Evolutionary conservation across 805 yeast genomes (phyloP).

Genomic region (Spathaspora girioi): DNA sequence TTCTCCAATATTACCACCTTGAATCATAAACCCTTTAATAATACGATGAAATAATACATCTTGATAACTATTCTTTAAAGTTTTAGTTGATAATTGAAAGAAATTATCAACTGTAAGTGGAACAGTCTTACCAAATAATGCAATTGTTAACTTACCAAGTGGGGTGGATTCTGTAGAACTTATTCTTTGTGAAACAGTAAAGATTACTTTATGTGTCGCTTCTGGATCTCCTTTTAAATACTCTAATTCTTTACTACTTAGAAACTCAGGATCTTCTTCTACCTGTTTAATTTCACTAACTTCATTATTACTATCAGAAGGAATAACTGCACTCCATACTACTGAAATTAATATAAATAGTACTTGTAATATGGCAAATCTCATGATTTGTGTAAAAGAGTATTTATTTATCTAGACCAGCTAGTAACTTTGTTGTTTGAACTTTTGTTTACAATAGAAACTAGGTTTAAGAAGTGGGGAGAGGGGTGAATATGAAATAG

Average conservation of each 20-base stretch:
- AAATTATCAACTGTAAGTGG: slow-evolving; percentile 46
- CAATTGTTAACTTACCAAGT: slow-evolving; percentile 50
- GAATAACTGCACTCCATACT: not conserved
- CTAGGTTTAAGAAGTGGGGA: not conserved
- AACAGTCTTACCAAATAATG: slow-evolving; percentile 60
- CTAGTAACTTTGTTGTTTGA: not conserved
- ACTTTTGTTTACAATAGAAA: too few relatives aligned
- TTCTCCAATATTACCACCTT: slow-evolving; percentile 46
- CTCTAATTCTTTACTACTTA: not conserved
- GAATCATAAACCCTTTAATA: slow-evolving; percentile 34
- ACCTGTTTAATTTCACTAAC: not conserved
- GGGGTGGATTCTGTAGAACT: slow-evolving; percentile 13
- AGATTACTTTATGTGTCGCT: slow-evolving; percentile 43
- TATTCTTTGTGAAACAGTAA: slow-evolving; percentile 31
- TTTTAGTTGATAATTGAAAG: slow-evolving; percentile 23
- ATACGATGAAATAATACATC: slow-evolving; percentile 51
- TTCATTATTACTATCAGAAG: not conserved
- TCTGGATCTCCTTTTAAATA: slow-evolving; percentile 40
- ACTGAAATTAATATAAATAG: not conserved
- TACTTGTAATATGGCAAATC: not conserved
- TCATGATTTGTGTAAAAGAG: not conserved
- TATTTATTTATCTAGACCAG: not conserved
- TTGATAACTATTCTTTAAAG: slow-evolving; percentile 57
- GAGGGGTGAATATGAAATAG: not conserved
- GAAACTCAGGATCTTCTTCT: not conserved